Evolutionary conservation across 2,329 filamentous ascomycete species (phyloP).

Genomic region (Colletotrichum magnum): DNA sequence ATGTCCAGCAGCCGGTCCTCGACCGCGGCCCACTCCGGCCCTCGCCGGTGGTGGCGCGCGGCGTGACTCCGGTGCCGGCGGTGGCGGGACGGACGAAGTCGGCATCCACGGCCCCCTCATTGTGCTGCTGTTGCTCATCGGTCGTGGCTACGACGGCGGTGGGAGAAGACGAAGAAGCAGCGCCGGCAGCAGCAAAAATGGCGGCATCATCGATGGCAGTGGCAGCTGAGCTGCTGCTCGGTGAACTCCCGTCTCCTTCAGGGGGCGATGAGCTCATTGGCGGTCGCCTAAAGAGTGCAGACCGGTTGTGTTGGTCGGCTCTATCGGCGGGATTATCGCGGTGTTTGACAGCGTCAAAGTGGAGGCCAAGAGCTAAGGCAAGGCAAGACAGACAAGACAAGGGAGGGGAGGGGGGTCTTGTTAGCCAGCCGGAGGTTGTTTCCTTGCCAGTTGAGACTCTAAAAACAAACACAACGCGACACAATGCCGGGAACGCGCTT

Average conservation of each 20-base stretch:
- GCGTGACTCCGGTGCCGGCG: not conserved
- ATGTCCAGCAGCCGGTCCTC: slow-evolving; percentile 45
- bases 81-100: slow-evolving; percentile 8
- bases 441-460: not conserved
- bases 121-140: not conserved
- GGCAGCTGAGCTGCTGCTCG: not conserved
- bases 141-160: not conserved
- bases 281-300: not conserved
- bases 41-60: slow-evolving; percentile 11
- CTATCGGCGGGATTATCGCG: slow-evolving; percentile 3
- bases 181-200: not conserved
- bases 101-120: not conserved
- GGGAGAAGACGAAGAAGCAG: not conserved
- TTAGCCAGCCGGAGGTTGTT: not conserved
- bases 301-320: slow-evolving; percentile 15
- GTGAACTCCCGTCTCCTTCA: slow-evolving; percentile 20
- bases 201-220: not conserved
- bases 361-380: slow-evolving; percentile 8
- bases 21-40: slow-evolving; percentile 40
- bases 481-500: slow-evolving; percentile 1
- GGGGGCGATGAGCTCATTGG: slow-evolving; percentile 31
- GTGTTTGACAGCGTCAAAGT: slow-evolving; percentile 6
- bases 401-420: not conserved
- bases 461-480: not conserved
- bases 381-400: too few relatives aligned